Evolutionary conservation across 768 basidiomycete genomes (phyloP), one percentile per base, ranked within the genome.

Genomic region (Holtermanniella nyarrowii): DNA sequence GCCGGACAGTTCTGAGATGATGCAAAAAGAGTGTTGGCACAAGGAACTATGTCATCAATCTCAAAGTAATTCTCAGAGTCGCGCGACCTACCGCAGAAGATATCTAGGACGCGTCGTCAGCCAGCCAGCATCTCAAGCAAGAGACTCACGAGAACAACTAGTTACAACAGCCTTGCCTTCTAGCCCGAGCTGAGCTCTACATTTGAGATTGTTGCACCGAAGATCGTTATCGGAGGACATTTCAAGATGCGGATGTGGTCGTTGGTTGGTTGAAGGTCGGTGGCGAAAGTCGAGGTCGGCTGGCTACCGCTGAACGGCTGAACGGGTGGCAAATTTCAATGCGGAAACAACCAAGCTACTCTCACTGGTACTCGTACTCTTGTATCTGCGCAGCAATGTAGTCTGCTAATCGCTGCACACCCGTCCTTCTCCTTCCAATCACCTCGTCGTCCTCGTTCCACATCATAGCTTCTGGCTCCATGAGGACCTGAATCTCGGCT

Each of bases 401-500:
- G 16, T 37, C 31, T 7, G 16, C 31, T 16, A 37, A 16, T 37
- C 16, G 31, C 31, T 16, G 31, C 16, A 7, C 10, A 7, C 31
- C 31, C 16, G 31, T 16, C 31, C 31, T 37, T 16, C 7, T 7
- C 7, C 10, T 16, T 37, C 31, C 31, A 37, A n/a, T n/a, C n/a
- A n/a, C n/a, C n/a, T 37, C 31, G 16, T 37, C 31, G 7, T 37
- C 31, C 10, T 37, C 31, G 16, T 7, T 16, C 7, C 16, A 7
- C 31, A 37, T 37, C 31, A 37, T 37, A 37, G 16, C 10, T 7
- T 37, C 31, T 16, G 31, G 16, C 7, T 37, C 31, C 31, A 37
- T 37, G 5, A 74, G 52, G 25, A 73, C 62, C 56, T 97, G 88
- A 44, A 91, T 91, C 71, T 97, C 93, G 2, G 91, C 91, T 71